Conservation (phyloP, 2,329 filamentous ascomycete species). For the Colletotrichum horii region DNA sequence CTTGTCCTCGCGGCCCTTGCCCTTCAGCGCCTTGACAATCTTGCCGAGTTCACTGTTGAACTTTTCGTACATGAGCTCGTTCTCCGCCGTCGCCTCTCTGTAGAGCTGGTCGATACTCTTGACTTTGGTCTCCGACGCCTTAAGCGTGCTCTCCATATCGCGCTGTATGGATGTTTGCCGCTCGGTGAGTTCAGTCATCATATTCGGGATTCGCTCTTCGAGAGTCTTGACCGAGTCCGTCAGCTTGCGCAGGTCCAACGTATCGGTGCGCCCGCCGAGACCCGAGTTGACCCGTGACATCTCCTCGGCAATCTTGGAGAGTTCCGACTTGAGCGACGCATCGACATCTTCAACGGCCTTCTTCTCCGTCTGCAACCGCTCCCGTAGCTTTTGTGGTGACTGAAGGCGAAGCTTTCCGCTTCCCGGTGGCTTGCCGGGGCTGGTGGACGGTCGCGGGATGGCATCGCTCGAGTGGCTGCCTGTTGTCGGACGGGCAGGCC, state of each 20-base stretch:
- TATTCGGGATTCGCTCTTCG: slow-evolving; percentile 68
- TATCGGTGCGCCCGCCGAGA: slow-evolving; percentile 38
- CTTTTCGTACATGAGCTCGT: slow-evolving; percentile 87
- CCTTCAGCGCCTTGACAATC: slow-evolving; percentile 77
- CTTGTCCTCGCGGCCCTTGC: slow-evolving; percentile 76
- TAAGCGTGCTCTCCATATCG: slow-evolving; percentile 75
- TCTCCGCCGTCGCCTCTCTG: slow-evolving; percentile 86
- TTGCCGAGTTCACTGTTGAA: slow-evolving; percentile 92
- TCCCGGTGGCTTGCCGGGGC: slow-evolving; percentile 46
- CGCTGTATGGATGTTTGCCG: slow-evolving; percentile 68
- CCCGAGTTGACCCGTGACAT: slow-evolving; percentile 63
- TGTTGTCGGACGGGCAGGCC: slow-evolving; percentile 38
- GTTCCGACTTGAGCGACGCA: slow-evolving; percentile 72
- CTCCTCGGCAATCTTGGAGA: slow-evolving; percentile 82
- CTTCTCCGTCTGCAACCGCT: slow-evolving; percentile 85
- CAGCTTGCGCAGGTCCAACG: slow-evolving; percentile 53
- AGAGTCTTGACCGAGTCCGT: slow-evolving; percentile 67
- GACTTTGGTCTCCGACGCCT: slow-evolving; percentile 77
- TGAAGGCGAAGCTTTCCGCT: slow-evolving; percentile 68
- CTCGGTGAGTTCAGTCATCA: slow-evolving; percentile 63
- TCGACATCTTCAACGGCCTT: slow-evolving; percentile 74
- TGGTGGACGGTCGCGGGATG: slow-evolving; percentile 30
- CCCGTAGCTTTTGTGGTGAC: slow-evolving; percentile 77
- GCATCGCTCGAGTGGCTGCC: slow-evolving; percentile 28
- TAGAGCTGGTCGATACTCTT: slow-evolving; percentile 88